Evolutionary conservation across 345 rosid species (phyloP).

Genomic region (Boechera divaricarpa): DNA sequence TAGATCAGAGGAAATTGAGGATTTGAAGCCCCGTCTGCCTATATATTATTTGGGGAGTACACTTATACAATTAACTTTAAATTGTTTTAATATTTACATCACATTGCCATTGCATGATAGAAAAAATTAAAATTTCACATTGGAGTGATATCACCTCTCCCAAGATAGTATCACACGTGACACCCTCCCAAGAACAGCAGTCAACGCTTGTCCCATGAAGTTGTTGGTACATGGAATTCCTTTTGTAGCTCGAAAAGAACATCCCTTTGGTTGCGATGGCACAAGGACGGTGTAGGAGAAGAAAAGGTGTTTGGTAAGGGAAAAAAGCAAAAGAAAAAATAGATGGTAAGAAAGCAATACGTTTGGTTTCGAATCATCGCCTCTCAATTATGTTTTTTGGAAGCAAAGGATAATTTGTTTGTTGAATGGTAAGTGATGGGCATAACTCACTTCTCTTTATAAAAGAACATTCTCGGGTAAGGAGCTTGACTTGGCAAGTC

Average conservation of each 20-base stretch:
- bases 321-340: neutral
- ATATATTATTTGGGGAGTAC: too few species aligned
- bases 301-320: conserved; percentile 9
- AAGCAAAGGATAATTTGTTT: neutral
- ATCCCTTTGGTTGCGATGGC: conserved; percentile 29
- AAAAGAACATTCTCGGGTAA: neutral
- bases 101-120: too few species aligned
- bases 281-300: neutral
- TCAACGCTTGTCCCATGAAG: too few species aligned
- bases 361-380: neutral
- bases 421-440: neutral
- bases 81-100: too few species aligned
- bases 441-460: neutral
- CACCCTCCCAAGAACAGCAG: too few species aligned
- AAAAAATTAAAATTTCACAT: too few species aligned
- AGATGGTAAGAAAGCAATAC: neutral
- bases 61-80: too few species aligned
- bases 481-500: neutral
- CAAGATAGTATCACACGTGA: too few species aligned
- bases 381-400: neutral
- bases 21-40: too few species aligned
- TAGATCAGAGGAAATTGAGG: too few species aligned
- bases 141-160: too few species aligned
- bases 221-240: neutral
- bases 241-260: conserved; percentile 22